Conservation (phyloP, 108 stramenopile species). For the Parietichytrium sp. region DNA sequence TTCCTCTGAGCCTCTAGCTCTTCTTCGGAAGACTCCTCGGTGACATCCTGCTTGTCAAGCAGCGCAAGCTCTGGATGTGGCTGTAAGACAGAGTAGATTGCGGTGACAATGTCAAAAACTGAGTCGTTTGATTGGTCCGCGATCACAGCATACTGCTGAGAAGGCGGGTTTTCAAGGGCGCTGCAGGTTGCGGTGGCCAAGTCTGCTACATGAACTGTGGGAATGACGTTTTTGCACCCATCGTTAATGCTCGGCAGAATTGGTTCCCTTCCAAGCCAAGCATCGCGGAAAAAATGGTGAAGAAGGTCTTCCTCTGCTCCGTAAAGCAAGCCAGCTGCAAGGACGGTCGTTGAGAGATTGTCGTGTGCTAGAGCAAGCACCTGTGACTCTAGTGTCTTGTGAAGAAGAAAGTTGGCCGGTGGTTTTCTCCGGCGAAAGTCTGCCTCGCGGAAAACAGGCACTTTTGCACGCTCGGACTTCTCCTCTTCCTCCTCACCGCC, state of each 20-base stretch:
- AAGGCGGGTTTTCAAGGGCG: not conserved
- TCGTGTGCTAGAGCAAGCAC: conserved; percentile 19
- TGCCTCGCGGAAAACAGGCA: not conserved
- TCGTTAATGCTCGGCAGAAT: not conserved
- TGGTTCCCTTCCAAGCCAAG: conserved; percentile 5
- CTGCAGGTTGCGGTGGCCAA: not conserved
- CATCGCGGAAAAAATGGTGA: conserved; percentile 31
- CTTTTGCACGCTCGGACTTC: not conserved
- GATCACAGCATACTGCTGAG: conserved; percentile 27
- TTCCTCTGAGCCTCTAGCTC: not conserved
- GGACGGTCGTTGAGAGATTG: conserved; percentile 10
- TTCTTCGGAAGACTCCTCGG: conserved; percentile 39
- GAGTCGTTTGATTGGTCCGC: conserved; percentile 16
- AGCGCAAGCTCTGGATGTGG: not conserved
- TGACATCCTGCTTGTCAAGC: not conserved
- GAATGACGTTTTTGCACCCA: not conserved
- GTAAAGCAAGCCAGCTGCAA: conserved; percentile 10
- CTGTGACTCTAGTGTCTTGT: conserved; percentile 31
- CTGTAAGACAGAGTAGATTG: conserved; percentile 35
- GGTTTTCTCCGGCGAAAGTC: not conserved
- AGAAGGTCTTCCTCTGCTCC: not conserved
- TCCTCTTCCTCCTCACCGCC: not conserved
- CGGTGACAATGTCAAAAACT: conserved; percentile 15
- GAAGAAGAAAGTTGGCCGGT: not conserved
- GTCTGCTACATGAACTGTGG: conserved; percentile 14